Evolutionary conservation across 441 rosid genomes (phyloP), one percentile per base, ranked within the genome.

Genomic region (Flueggea neowawraea): DNA sequence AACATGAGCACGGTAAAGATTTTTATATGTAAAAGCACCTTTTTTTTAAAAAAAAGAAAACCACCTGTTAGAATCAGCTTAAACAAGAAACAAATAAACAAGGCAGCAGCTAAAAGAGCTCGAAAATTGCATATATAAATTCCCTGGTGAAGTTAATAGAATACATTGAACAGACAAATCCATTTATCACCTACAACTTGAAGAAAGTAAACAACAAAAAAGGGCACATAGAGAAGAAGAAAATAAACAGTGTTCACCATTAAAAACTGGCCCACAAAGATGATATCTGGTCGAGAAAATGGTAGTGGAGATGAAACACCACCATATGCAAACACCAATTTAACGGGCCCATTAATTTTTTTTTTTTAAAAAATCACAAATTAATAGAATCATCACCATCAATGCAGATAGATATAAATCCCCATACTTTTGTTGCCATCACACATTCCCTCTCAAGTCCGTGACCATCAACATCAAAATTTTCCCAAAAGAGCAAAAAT

Each of bases 261-360:
- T 66, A 36, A 61, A 74, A 69, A 53, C 4, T 56, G 73, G 64
- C 77, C 82, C 78, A 69, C 65, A 53, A 4, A 64, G 54, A 43
- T 33, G 43, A 64, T 67, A 63, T 62, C 52, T 61, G 56, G 69
- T 51, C 60, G 57, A 67, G 69, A 50, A 80, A 68, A 66, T 55
- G 44, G 12, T 31, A 57, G 67, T 61, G 75, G 67, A 63, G 59
- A 69, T 66, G 49, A 66, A 67, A 62, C 66, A 68, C 51, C 44
- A 44, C 52, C 80, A 68, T 57, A 80, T 57, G 75, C 76, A 72
- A 55, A 75, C 74, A 78, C 68, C 64, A 47, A 14, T 67, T 57
- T 48, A 12, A 57, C 22, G 69, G 78, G 62, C 69, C 80, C 41
- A 36, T 36, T 36, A 5, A 36, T 1, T 36, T 36, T 4, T 36